Base-by-base conservation (phyloP, 169 alveolate species). In the Eimeria sp. region DNA sequence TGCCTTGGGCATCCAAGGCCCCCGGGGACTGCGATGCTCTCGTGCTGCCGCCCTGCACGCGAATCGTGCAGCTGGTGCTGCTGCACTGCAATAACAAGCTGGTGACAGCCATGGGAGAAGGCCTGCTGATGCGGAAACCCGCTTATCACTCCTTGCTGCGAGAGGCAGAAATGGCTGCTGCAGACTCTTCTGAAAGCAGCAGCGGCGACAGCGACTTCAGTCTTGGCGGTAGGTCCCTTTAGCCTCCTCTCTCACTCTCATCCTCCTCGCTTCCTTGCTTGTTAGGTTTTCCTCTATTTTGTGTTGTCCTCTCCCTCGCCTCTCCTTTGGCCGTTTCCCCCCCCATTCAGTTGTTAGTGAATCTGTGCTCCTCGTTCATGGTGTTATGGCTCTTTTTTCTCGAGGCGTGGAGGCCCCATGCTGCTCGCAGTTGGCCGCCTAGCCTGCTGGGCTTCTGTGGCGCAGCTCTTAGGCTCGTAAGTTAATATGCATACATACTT, bases 1-100 rank as follows among this genome's bases (percentile, higher is more conserved):
- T 85, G 77, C 91, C 91, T 18, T 85, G 91, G 91, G 91, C 66
- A 6, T 80, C 80, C 43, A 43, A 90, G 33, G 62, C 82, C 30
- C 43, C 89, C 8, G 89, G 64, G 30, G 96, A 91, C 25, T 49
- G 96, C 83, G 83, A 66, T 27, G 96, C 96, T 16, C 72, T 88
- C 46, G 96, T 93, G 52, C 80, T 80, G 10, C 96, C 96, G 33
- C 96, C 93, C 6, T 93, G 96, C 78, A 68, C 77, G 58, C 87
- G 96, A 4, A 93, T 93, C 16, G 76, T 93, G 62, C 96, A 93
- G 78, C 66, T 68, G 60, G 88, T 82, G 85, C 87, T 49, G 62
- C 88, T 82, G 68, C 62, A 68, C 71, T 37, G 88, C 64, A 76
- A 82, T 77, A 93, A 66, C 93, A 74, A 33, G 18, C 74, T 88